These are phyloP conservation scores for Tricholoma terreum DNA, from an alignment of 768 basidiomycete genomes.

Conservation along the genomic window DNA sequence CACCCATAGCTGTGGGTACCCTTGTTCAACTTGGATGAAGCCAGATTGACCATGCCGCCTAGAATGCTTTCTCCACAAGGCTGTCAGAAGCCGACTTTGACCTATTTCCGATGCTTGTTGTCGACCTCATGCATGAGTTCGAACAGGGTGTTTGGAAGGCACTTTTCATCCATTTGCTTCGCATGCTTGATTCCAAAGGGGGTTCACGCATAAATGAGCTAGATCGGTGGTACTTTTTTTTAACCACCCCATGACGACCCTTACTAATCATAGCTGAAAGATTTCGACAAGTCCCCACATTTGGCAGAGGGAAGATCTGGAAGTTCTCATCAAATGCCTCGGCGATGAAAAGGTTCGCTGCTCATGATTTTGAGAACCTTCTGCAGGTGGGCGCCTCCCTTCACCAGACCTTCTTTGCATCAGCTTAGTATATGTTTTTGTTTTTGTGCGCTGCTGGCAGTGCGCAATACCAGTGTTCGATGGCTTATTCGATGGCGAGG, in stretches of 20 bases:
- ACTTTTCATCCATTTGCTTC: too few relatives aligned
- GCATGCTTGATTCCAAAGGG: too few relatives aligned
- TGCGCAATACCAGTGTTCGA: conserved; percentile 6
- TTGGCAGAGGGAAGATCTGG: conserved; percentile 19
- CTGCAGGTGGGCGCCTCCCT: conserved; percentile 22
- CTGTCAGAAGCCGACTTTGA: too few relatives aligned
- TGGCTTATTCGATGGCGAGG: neutral
- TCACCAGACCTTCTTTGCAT: neutral
- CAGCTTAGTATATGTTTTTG: neutral
- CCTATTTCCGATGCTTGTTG: too few relatives aligned
- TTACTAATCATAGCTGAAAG: conserved; percentile 2
- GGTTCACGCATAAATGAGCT: neutral
- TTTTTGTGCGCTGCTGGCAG: neutral
- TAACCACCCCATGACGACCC: neutral
- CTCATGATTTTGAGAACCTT: too few relatives aligned
- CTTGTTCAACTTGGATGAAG: neutral
- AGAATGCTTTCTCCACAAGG: too few relatives aligned
- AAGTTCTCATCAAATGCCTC: conserved; percentile 21
- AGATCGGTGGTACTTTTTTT: neutral
- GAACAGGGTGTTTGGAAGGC: too few relatives aligned
- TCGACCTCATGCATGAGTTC: too few relatives aligned
- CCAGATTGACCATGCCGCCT: neutral
- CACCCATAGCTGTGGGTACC: neutral
- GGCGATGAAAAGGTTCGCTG: too few relatives aligned
- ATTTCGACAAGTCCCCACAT: conserved; percentile 1